phyloP scores from a whole-genome alignment of 2,329 filamentous ascomycete genomes.

The Pseudocercospora musae region DNA sequence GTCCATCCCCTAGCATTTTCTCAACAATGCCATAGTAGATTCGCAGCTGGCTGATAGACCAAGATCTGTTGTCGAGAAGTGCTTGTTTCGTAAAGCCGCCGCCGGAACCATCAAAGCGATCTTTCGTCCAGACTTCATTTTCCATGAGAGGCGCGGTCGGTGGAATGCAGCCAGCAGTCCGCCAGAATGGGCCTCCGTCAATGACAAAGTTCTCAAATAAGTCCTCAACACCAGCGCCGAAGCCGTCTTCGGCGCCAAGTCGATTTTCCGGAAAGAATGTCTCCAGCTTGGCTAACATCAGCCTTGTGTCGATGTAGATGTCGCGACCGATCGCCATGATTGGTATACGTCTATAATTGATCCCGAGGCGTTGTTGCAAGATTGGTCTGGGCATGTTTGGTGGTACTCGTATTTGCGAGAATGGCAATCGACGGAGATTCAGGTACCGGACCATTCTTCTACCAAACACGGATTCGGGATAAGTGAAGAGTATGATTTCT shows the following conservation, averaged over 20 bases:
- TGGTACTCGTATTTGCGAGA: slow-evolving; percentile 19
- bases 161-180: slow-evolving; percentile 17
- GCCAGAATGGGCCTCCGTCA: slow-evolving; percentile 20
- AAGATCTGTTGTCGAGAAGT: slow-evolving; percentile 8
- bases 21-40: slow-evolving; percentile 22
- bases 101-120: slow-evolving; percentile 18
- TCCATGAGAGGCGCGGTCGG: slow-evolving; percentile 12
- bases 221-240: slow-evolving; percentile 17
- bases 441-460: slow-evolving; percentile 19
- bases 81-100: slow-evolving; percentile 14
- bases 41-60: slow-evolving; percentile 19
- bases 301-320: slow-evolving; percentile 25
- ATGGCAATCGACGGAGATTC: slow-evolving; percentile 17
- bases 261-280: slow-evolving; percentile 10
- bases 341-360: slow-evolving; percentile 25
- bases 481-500: slow-evolving; percentile 23
- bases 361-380: slow-evolving; percentile 16
- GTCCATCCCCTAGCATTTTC: slow-evolving; percentile 23
- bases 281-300: slow-evolving; percentile 21
- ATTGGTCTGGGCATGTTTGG: slow-evolving; percentile 21
- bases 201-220: slow-evolving; percentile 21
- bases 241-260: slow-evolving; percentile 11
- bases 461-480: slow-evolving; percentile 21
- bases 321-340: slow-evolving; percentile 25
- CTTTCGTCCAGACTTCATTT: slow-evolving; percentile 19